Evolutionary conservation across 345 rosid genomes (phyloP).

Genomic region (Cardamine chenopodiifolia): DNA sequence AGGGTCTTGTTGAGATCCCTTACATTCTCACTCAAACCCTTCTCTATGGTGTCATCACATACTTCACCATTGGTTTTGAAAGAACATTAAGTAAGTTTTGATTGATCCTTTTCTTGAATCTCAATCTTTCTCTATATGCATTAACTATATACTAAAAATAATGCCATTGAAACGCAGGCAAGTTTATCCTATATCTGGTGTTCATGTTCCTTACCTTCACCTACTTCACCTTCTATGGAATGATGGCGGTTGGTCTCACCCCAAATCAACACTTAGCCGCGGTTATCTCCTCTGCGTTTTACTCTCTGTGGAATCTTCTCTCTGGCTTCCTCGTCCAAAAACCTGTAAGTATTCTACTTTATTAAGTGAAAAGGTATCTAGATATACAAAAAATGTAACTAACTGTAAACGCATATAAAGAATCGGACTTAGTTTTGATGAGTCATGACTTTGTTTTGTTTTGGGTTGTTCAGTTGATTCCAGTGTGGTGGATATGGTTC

Average conservation of each 20-base stretch:
- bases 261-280: constrained; percentile 79
- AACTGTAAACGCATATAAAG: not conserved
- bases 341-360: constrained; percentile 56
- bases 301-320: constrained; percentile 90
- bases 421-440: not conserved
- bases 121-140: not conserved
- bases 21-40: constrained; percentile 74
- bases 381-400: not conserved
- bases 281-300: constrained; percentile 82
- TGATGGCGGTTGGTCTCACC: constrained; percentile 95
- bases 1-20: constrained; percentile 93
- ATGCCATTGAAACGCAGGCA: constrained; percentile 52
- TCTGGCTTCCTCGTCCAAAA: constrained; percentile 81
- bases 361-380: too few species aligned
- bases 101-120: not conserved
- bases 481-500: constrained; percentile 98
- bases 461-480: constrained; percentile 56
- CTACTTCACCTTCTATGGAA: constrained; percentile 84
- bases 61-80: constrained; percentile 81
- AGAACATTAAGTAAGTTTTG: constrained; percentile 61
- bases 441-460: too few species aligned
- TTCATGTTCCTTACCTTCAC: constrained; percentile 95
- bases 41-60: constrained; percentile 74
- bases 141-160: not conserved
- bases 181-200: constrained; percentile 65